Evolutionary conservation across 371 early-diverging fungal genomes (phyloP), one percentile per base, ranked within the genome.

Genomic region (Blakeslea trispora): DNA sequence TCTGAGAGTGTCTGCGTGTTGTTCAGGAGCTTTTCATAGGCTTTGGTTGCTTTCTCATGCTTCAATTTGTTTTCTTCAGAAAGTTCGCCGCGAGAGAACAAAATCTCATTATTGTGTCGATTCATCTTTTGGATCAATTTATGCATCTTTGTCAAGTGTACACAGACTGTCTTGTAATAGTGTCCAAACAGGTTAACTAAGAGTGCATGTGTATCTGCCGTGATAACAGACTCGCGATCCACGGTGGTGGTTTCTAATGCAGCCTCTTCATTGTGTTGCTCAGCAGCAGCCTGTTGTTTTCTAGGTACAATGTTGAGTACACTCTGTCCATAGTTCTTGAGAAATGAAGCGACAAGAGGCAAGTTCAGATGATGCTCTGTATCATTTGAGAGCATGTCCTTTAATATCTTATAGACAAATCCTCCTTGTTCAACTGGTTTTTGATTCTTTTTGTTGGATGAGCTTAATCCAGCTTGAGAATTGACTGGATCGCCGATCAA

Each of bases 51-150:
- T 42, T 88, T 89, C 65, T 94, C 92, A 43, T 81, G 85, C 50
- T 82, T 75, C 51, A 91, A 89, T 59, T 92, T 89, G 11, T 82
- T 82, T 23, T 92, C 95, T 23, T 94, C 94, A 9, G 85, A 82
- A 5, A 95, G 70, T 34, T 90, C 89, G 15, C 96, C 96, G 22
- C 89, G 83, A 15, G 88, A 79, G 61, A 95, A 92, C 34, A 90
- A 75, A 9, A 76, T 81, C 50, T 95, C 91, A 47, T 92, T 84
- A 51, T 92, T 93, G 22, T 75, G 81, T 45, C 84, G 79, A 34
- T 94, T 92, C 55, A 90, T 72, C 55, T 84, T 87, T 63, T 85
- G 76, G 40, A 97, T 75, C 9, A 77, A 71, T 73, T 86, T 85
- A 68, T 93, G 89, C 58, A 91, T 87, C 41, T 84, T 85, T 32